Evolutionary conservation across 2,329 filamentous ascomycete genomes (phyloP), one percentile per base, ranked within the genome.

Genomic region (Emericellopsis cladophorae): DNA sequence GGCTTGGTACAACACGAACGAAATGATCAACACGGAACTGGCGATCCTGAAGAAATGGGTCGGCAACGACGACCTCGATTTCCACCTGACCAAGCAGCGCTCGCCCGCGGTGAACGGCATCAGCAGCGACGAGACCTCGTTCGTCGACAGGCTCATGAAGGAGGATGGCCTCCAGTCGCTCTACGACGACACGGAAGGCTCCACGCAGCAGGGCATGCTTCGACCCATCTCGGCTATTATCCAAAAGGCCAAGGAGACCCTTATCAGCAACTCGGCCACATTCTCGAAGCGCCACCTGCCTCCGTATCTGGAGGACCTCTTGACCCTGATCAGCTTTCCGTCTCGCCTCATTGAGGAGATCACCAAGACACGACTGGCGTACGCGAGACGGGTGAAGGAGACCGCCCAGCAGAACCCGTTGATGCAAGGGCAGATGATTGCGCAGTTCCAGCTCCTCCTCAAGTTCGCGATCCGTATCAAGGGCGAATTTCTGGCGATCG

Each of bases 401-500:
- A 87, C 88, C 9, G 83, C 88, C 2, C 85, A 92, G 63, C 86
- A 94, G 57, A 93, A 89, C 48, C 74, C 85, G 22, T 83, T 98
- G 66, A 87, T 98, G 72, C 85, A 93, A 45, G 89, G 96, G 56
- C 90, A 96, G 62, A 94, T 96, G 85, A 95, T 98, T 47, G 74
- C 84, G 1, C 92, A 98, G 55, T 96, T 98, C 51, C 89, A 94
- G 60, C 85, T 95, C 36, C 67, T 96, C 41, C 77, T 98, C 47
- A 88, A 85, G 54, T 79, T 96, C 48, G 90, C 92, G 26, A 89
- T 94, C 45, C 76, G 82, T 46, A 95, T 96, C 62, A 98, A 96
- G 61, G 76, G 84, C 52, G 84, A 90, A 49, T 95, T 95, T 55
- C 72, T 84, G 31, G 68, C 77, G 22, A 87, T 96, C 40, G 86